Conservation (phyloP, 164 flowering plant genomes). For the Nelumbo lutea region DNA sequence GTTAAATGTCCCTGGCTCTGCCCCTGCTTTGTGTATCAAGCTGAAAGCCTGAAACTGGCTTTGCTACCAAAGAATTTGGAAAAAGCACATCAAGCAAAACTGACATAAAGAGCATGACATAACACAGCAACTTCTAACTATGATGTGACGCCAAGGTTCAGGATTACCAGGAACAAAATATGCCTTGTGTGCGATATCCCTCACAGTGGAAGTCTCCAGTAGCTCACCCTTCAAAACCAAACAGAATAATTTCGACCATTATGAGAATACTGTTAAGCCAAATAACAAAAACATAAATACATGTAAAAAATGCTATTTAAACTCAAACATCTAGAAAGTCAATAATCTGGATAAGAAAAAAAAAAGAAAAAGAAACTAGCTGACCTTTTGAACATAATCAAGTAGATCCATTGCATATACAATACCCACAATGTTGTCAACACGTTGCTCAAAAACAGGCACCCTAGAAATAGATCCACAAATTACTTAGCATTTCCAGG, state of each 20-base stretch:
- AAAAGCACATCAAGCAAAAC: neutral
- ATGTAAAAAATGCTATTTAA: constrained; percentile 11
- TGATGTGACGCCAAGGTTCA: neutral
- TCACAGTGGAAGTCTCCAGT: constrained; percentile 78
- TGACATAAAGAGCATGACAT: neutral
- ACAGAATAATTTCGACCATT: constrained; percentile 37
- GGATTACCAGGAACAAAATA: constrained; percentile 93
- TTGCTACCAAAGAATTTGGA: neutral
- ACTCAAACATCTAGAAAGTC: constrained; percentile 7
- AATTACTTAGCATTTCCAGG: constrained; percentile 5
- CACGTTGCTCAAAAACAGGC: constrained; percentile 97
- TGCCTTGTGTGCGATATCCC: constrained; percentile 93
- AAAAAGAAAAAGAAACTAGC: constrained; percentile 6
- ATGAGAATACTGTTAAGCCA: constrained; percentile 16
- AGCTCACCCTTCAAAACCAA: constrained; percentile 94
- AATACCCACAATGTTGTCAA: constrained; percentile 97
- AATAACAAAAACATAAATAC: too few species aligned
- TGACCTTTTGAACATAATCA: constrained; percentile 87
- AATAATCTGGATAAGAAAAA: constrained; percentile 10
- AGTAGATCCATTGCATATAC: constrained; percentile 98
- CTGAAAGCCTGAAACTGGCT: neutral
- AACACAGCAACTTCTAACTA: neutral
- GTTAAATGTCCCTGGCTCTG: too few species aligned
- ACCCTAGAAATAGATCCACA: constrained; percentile 45
- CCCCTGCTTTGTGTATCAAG: too few species aligned